These are phyloP conservation scores for barrel medic (Medicago truncatula) DNA, from an alignment of 306 rosid genomes.

Conservation along the genomic window DNA sequence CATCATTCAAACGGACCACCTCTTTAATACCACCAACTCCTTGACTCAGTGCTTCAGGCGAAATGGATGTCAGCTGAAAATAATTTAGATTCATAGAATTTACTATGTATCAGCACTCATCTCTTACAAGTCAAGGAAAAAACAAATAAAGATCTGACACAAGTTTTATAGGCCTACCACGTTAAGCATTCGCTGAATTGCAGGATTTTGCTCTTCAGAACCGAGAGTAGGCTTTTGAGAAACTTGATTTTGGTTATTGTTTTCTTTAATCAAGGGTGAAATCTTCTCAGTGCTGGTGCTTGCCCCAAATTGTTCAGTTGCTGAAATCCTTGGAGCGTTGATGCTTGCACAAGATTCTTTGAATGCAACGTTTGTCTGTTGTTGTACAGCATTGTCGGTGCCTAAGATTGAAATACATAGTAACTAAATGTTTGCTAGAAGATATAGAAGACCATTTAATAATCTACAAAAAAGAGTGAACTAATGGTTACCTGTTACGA, in stretches of 20 bases:
- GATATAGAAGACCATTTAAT: conserved; percentile 5
- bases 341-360: not conserved
- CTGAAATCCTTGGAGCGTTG: not conserved
- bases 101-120: not conserved
- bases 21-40: conserved; percentile 27
- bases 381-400: conserved; percentile 18
- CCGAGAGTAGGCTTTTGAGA: not conserved
- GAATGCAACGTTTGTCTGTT: not conserved
- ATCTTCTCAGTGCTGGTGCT: conserved; percentile 20
- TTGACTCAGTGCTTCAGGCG: conserved; percentile 38
- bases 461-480: conserved; percentile 23
- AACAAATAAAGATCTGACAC: conserved; percentile 11
- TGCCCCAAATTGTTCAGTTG: not conserved
- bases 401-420: conserved; percentile 20
- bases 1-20: conserved; percentile 33
- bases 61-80: conserved; percentile 45
- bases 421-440: conserved; percentile 25
- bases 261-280: conserved; percentile 31
- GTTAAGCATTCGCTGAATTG: conserved; percentile 40
- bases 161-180: conserved; percentile 43
- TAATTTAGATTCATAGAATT: conserved; percentile 8
- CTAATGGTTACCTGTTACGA: conserved; percentile 23
- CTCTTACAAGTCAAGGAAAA: conserved; percentile 6
- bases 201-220: conserved; percentile 38
- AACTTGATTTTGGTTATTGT: conserved; percentile 15